Percentiles rank a stretch among this genome's conserved stretches.
Conservation (phyloP, 2,329 filamentous ascomycete genomes). For the Colletotrichum magnum region DNA sequence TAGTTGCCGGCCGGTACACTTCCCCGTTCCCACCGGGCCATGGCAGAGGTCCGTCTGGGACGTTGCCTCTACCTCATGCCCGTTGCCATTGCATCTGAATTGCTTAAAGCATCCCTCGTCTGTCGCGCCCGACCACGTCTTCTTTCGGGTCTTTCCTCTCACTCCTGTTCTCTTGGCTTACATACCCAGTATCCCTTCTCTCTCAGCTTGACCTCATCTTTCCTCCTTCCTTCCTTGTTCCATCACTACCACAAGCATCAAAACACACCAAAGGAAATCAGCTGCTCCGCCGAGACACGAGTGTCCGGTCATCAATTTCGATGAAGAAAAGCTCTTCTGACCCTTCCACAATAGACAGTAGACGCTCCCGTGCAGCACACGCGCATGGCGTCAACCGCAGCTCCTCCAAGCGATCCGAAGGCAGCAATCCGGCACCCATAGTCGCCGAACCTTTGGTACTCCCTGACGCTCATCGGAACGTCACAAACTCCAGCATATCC, state of each 20-base stretch:
- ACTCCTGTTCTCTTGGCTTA: conserved; percentile 22
- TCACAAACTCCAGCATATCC: conserved; percentile 31
- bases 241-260: conserved; percentile 6
- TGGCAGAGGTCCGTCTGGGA: conserved; percentile 23
- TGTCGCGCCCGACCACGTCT: conserved; percentile 28
- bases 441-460: conserved; percentile 42
- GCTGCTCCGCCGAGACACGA: conserved; percentile 36
- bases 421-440: conserved; percentile 50
- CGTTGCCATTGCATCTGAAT: conserved; percentile 24
- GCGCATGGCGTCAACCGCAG: conserved; percentile 65
- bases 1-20: conserved; percentile 24
- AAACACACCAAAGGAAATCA: neutral
- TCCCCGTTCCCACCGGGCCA: conserved; percentile 18
- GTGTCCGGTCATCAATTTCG: conserved; percentile 59
- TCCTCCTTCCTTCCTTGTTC: neutral
- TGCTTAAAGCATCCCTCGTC: conserved; percentile 35
- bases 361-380: conserved; percentile 69
- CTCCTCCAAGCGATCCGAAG: conserved; percentile 55
- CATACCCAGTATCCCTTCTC: conserved; percentile 18
- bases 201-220: conserved; percentile 30
- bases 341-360: conserved; percentile 68
- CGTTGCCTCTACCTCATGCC: conserved; percentile 37
- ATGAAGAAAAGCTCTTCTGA: conserved; percentile 74
- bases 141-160: conserved; percentile 1
- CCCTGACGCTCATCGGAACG: conserved; percentile 26